Percentiles rank a stretch among this genome's conserved stretches.
Evolutionary conservation across 805 yeast genomes (phyloP).

Genomic region (Priceomyces castillae): DNA sequence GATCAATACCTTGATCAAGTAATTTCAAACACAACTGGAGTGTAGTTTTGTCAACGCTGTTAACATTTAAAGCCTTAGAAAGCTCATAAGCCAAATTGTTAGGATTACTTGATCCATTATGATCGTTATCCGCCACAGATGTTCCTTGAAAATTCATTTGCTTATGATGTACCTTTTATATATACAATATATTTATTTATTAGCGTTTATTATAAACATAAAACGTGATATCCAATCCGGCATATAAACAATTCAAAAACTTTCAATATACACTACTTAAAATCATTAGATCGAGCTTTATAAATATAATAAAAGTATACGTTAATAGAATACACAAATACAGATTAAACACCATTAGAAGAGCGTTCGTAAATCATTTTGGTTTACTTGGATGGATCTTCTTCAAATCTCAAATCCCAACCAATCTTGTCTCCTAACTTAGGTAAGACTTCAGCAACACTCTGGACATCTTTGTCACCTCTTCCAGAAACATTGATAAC

Average conservation of each 20-base stretch:
- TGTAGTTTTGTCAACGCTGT: slow-evolving; percentile 25
- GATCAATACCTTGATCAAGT: slow-evolving; percentile 41
- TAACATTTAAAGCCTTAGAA: slow-evolving; percentile 15
- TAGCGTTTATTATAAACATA: too few relatives aligned
- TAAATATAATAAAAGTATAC: too few relatives aligned
- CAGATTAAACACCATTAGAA: slow-evolving; percentile 1
- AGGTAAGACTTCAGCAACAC: slow-evolving; percentile 93
- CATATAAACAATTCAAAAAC: too few relatives aligned
- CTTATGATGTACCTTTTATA: not conserved
- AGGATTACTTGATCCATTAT: not conserved
- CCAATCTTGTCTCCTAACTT: slow-evolving; percentile 84
- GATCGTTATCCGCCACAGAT: not conserved
- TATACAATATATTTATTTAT: too few relatives aligned
- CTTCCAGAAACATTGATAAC: slow-evolving; percentile 94
- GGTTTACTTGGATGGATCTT: slow-evolving; percentile 37
- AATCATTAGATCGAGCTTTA: too few relatives aligned
- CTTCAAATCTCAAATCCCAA: slow-evolving; percentile 93
- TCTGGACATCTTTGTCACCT: slow-evolving; percentile 98
- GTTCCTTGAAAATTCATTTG: not conserved
- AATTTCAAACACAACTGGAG: slow-evolving; percentile 32
- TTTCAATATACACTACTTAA: too few relatives aligned
- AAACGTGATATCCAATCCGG: too few relatives aligned
- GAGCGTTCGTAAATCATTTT: not conserved
- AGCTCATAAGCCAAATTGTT: not conserved
- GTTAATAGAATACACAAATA: not conserved